A percentile compares a stretch with the other conserved stretches of the same genome.
Evolutionary conservation across 495 filamentous ascomycete genomes (phyloP).

Genomic region (Lentithecium fluviatile): DNA sequence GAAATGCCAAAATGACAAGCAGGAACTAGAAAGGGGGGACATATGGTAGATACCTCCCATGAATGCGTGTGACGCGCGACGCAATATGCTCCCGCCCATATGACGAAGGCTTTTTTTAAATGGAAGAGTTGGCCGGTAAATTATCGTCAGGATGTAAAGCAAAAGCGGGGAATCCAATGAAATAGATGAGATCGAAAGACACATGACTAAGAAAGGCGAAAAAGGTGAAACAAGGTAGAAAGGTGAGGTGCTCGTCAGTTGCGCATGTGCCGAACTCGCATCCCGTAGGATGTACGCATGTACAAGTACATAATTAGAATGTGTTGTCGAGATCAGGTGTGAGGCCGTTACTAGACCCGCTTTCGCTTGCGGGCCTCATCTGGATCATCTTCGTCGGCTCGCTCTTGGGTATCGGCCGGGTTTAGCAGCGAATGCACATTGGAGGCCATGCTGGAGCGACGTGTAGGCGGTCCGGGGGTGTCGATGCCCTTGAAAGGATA

Average conservation of each 20-base stretch:
- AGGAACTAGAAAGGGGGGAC: neutral
- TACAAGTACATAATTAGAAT: constrained; percentile 30
- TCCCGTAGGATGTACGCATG: neutral
- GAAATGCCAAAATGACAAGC: neutral
- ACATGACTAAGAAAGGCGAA: neutral
- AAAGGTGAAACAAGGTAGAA: neutral
- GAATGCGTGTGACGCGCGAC: neutral
- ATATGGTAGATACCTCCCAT: neutral
- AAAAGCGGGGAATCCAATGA: neutral
- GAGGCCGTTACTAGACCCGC: constrained; percentile 29
- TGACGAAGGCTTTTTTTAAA: neutral
- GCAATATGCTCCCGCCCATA: neutral
- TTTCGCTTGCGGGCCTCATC: constrained; percentile 45
- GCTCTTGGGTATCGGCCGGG: constrained; percentile 73
- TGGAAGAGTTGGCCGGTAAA: neutral
- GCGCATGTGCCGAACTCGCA: neutral
- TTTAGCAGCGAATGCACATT: constrained; percentile 80
- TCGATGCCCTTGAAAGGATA: constrained; percentile 47
- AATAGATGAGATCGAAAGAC: neutral
- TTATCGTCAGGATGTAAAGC: neutral
- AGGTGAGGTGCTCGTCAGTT: constrained; percentile 9
- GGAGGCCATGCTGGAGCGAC: constrained; percentile 71
- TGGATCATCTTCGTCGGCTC: constrained; percentile 67
- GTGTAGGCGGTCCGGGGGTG: constrained; percentile 57
- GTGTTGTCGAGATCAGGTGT: neutral